phyloP scores from a whole-genome alignment of 208 protist genomes.

The Entamoeba invadens region DNA sequence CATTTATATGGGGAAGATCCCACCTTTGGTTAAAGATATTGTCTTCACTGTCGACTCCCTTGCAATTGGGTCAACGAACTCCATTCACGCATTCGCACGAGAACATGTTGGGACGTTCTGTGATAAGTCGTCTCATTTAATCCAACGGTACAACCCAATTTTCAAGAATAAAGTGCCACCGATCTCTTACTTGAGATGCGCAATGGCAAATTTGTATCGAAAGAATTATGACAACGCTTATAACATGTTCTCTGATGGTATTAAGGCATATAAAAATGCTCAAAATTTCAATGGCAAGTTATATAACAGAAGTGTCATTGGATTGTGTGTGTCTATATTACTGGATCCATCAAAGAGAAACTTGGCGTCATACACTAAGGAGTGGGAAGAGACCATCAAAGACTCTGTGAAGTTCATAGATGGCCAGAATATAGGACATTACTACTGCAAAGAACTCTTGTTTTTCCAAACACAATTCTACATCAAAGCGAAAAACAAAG shows the following conservation, averaged over 20 bases:
- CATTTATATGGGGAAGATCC: background rate
- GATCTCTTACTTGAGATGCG: background rate
- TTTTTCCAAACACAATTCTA: background rate
- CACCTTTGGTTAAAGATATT: background rate
- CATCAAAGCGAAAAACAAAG: background rate
- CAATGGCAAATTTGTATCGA: background rate
- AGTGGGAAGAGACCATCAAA: background rate
- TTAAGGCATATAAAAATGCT: background rate
- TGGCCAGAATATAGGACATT: background rate
- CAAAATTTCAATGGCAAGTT: background rate
- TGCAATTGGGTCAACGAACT: background rate
- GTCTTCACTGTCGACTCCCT: background rate
- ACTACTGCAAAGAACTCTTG: background rate
- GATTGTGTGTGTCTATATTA: background rate
- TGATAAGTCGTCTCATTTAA: background rate
- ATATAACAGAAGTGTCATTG: background rate
- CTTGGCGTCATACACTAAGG: background rate
- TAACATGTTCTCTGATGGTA: background rate
- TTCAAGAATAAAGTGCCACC: background rate
- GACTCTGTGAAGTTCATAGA: background rate
- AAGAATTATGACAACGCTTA: background rate
- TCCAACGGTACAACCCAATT: background rate
- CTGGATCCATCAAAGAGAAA: background rate
- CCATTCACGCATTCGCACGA: background rate
- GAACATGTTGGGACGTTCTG: background rate